Evolutionary conservation across 2,329 filamentous ascomycete genomes (phyloP), one percentile per base, ranked within the genome.

Genomic region (Chaetomium globosum): DNA sequence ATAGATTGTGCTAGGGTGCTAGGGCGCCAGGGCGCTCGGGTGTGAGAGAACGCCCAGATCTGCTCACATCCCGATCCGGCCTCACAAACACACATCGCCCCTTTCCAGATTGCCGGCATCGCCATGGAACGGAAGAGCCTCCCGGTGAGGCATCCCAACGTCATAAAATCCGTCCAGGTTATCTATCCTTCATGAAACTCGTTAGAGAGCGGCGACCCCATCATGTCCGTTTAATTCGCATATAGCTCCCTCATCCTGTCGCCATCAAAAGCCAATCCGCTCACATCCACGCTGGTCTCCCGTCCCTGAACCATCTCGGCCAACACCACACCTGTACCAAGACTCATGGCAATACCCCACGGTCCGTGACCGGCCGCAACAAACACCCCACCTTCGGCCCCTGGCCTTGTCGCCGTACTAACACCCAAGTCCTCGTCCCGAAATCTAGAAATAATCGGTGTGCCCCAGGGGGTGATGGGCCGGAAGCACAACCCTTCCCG

Each of bases 361-460:
- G 90, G 88, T 0, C 90, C 90, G 79, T 93, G 90, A 0, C 91
- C 90, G 4, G 87, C 81, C 1, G 88, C 87, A 46, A 93, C 75
- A 73, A 85, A 93, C 0, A 94, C 87, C 4, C 90, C 89, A 1
- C 88, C 87, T 0, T 80, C 79, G 0, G 71, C 70, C 0, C 76
- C 77, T 1, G 73, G 69, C 46, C 75, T 73, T 7, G 80, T 86
- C 65, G 72, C 76, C 7, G 83, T 72, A 0, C 78, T 77, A 13
- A 71, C 72, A 1, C 86, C 87, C 3, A 92, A 80, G 52, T 81
- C 79, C 13, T 76, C 73, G 68, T 90, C 86, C 1, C 80, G 76
- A 30, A 92, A 76, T 39, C 83, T 79, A 3, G 81, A 78, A 10
- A 93, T 72, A 30, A 92, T 84, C 0, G 91, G 90, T 30, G 79